These are phyloP conservation scores for Flueggea neowawraea DNA, from an alignment of 441 rosid genomes.

Conservation along the genomic window DNA sequence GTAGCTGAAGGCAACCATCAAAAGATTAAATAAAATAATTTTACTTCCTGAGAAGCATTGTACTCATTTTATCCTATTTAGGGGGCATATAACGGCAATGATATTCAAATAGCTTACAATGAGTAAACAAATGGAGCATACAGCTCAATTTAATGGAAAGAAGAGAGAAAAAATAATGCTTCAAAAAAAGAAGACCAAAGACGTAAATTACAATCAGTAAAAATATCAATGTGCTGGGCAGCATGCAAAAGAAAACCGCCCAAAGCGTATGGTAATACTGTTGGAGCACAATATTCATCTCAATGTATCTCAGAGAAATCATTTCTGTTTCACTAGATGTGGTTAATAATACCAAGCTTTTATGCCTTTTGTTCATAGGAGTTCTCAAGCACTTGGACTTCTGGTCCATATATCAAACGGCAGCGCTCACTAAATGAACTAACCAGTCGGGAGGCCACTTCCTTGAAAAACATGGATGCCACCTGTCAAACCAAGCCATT, in stretches of 20 bases:
- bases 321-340: neutral
- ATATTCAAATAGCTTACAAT: neutral
- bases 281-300: conserved; percentile 7
- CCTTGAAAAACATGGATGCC: conserved; percentile 84
- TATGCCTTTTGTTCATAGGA: conserved; percentile 50
- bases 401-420: conserved; percentile 73
- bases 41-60: no score
- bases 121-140: neutral
- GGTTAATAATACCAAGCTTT: conserved; percentile 8
- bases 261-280: neutral
- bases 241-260: conserved; percentile 16
- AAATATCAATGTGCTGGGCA: conserved; percentile 15
- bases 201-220: conserved; percentile 7
- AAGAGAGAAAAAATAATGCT: neutral
- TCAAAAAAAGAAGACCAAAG: neutral
- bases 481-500: conserved; percentile 35
- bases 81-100: no score
- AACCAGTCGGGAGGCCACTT: conserved; percentile 70
- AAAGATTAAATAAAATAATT: no score
- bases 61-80: no score
- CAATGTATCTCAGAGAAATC: neutral
- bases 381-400: conserved; percentile 52
- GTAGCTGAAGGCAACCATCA: no score
- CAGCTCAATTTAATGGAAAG: neutral
- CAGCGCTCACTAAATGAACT: conserved; percentile 78